Conservation (phyloP, 176 grass and related monocot genomes). For the Eleusine indica region DNA sequence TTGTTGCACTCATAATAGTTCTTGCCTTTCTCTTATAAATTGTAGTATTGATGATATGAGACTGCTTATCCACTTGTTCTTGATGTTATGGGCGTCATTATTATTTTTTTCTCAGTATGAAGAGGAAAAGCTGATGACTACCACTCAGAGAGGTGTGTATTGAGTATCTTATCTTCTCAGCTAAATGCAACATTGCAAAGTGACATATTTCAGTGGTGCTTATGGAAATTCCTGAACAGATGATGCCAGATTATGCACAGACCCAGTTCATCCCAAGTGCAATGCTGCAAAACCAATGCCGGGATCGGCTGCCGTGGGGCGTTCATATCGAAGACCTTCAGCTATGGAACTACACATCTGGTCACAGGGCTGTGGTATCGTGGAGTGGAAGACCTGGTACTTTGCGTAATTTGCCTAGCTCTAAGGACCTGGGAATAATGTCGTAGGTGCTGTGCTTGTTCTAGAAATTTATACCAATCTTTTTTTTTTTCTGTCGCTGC, state of each 20-base stretch:
- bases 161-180: slow-evolving; percentile 22
- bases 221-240: slow-evolving; percentile 5
- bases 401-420: slow-evolving; percentile 30
- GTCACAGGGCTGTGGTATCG: neutral
- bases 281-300: slow-evolving; percentile 16
- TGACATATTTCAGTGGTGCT: slow-evolving; percentile 1
- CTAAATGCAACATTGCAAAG: slow-evolving; percentile 28
- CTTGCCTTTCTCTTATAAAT: neutral
- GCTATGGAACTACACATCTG: slow-evolving; percentile 6
- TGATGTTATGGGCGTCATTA: slow-evolving; percentile 53
- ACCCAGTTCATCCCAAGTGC: neutral
- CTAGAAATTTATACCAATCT: neutral
- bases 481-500: neutral
- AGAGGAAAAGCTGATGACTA: slow-evolving; percentile 46
- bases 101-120: slow-evolving; percentile 45
- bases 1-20: slow-evolving; percentile 33
- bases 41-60: slow-evolving; percentile 48
- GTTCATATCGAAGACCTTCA: slow-evolving; percentile 13
- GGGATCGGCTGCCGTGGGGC: neutral
- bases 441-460: slow-evolving; percentile 7
- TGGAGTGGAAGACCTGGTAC: neutral
- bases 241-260: slow-evolving; percentile 40
- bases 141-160: slow-evolving; percentile 27
- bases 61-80: slow-evolving; percentile 41
- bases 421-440: slow-evolving; percentile 25